These are phyloP conservation scores for Asterophora lycoperdoides DNA, from an alignment of 768 basidiomycete genomes.

Conservation along the genomic window DNA sequence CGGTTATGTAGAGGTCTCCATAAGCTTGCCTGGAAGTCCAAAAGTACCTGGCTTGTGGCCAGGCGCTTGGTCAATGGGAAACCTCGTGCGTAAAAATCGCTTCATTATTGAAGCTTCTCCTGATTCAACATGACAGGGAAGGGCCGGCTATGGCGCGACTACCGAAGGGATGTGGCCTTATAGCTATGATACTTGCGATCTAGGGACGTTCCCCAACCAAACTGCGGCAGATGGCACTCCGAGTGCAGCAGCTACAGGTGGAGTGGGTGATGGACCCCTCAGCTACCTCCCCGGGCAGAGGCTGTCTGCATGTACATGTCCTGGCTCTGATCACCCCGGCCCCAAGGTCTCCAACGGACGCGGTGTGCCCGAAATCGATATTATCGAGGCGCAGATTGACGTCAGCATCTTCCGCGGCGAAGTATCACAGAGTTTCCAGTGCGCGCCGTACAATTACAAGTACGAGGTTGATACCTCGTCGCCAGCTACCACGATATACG, in stretches of 20 bases:
- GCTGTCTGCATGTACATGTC: conserved; percentile 84
- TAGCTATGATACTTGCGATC: conserved; percentile 79
- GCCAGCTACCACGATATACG: conserved; percentile 50
- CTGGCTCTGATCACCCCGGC: conserved; percentile 84
- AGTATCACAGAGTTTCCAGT: conserved; percentile 79
- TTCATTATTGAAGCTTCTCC: not conserved
- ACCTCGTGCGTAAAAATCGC: conserved; percentile 39
- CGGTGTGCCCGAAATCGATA: conserved; percentile 89
- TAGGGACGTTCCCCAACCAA: conserved; percentile 84
- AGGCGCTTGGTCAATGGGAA: conserved; percentile 76
- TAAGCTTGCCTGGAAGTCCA: conserved; percentile 68
- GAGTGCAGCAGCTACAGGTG: conserved; percentile 50
- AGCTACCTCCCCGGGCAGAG: conserved; percentile 86
- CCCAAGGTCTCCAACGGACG: conserved; percentile 65
- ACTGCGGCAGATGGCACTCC: conserved; percentile 59
- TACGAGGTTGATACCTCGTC: conserved; percentile 57
- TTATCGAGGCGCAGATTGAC: conserved; percentile 82
- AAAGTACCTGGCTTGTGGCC: conserved; percentile 80
- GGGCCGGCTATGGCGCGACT: conserved; percentile 86
- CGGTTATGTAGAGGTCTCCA: conserved; percentile 80
- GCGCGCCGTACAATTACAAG: conserved; percentile 71
- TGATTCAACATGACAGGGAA: conserved; percentile 38
- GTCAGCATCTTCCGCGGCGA: conserved; percentile 45
- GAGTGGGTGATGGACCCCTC: conserved; percentile 45
- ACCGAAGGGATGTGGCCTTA: conserved; percentile 89